Conservation (phyloP, 2,329 filamentous ascomycete genomes). For the Xylariomycetidae sp. region DNA sequence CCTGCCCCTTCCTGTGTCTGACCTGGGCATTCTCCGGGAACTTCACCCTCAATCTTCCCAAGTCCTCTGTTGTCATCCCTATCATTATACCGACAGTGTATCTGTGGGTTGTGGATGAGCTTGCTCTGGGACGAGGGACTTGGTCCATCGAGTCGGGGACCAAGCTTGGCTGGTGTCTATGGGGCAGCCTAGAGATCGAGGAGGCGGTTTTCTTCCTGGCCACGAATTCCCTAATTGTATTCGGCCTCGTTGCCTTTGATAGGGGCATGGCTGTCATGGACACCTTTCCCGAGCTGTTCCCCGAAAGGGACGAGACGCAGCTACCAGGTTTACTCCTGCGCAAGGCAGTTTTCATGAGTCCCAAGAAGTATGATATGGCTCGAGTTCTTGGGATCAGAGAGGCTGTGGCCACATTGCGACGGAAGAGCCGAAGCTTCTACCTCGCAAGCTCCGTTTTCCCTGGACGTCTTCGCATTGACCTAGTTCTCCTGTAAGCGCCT, state of each 20-base stretch:
- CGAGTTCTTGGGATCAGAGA: conserved; percentile 54
- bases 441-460: conserved; percentile 64
- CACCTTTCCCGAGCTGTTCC: conserved; percentile 54
- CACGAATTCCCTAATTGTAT: conserved; percentile 64
- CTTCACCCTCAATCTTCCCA: conserved; percentile 56
- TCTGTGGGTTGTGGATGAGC: conserved; percentile 65
- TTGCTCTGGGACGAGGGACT: conserved; percentile 60
- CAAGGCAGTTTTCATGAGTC: conserved; percentile 40
- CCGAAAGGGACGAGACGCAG: conserved; percentile 32
- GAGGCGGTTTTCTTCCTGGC: conserved; percentile 68
- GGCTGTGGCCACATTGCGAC: conserved; percentile 49
- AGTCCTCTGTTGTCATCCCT: conserved; percentile 50
- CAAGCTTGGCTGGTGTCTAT: conserved; percentile 58
- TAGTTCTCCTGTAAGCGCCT: conserved; percentile 53
- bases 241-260: conserved; percentile 63
- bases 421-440: conserved; percentile 69
- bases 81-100: conserved; percentile 61
- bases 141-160: conserved; percentile 66
- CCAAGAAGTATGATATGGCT: conserved; percentile 47
- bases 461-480: conserved; percentile 60
- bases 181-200: conserved; percentile 63
- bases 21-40: conserved; percentile 59
- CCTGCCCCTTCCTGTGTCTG: conserved; percentile 57
- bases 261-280: conserved; percentile 60
- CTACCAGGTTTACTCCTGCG: conserved; percentile 45